Base-by-base conservation (phyloP, 129 eudicot genomes). In the Lactuca saligna region DNA sequence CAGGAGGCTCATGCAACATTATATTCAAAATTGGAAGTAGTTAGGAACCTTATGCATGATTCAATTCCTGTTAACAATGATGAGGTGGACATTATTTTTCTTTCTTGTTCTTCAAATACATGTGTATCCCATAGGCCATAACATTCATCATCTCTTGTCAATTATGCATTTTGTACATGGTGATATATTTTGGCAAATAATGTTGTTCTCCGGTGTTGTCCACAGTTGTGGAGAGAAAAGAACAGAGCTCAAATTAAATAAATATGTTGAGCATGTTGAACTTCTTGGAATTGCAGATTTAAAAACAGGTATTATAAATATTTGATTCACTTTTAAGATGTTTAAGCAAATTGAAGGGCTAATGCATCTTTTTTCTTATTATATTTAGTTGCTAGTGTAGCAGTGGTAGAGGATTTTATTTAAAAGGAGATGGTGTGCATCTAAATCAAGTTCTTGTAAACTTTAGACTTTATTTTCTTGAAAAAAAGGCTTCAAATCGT, bases 321-420 rank as follows among this genome's bases (percentile, higher is more conserved):
- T 41, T 7, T 71, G 13, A 55, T 50, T 53, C 34, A 49, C 14
- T 42, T 14, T 15, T 49, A 61, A 60, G 48, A 50, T 66, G 46
- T 20, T 20, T 20, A 20, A 20, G 25, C 25, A 20, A 20, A 20
- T 20, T 20, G 25, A 20, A 20, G 25, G 25, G 25, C 25, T 20
- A 20, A 20, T 20, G 25, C 25, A 20, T 20, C 25, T 20, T 38
- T 63, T 8, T 34, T 34, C 4, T 34, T 34, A 59, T 8, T 57
- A 61, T 46, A 29, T 75, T 35, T 75, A 93, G 98, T 96, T 56
- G 87, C 98, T 59, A 84, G 84, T 80, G 91, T 89, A 29, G 98
- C 98, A 96, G 98, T 63, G 96, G 98, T n/a, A 84, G 98, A 85
- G 98, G 98, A 38, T 93, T 68, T 73, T 93, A 89, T 82, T 72